These are phyloP conservation scores for Limnomonas spitsbergensis DNA, from an alignment of 139 green algal species.

Conservation along the genomic window DNA sequence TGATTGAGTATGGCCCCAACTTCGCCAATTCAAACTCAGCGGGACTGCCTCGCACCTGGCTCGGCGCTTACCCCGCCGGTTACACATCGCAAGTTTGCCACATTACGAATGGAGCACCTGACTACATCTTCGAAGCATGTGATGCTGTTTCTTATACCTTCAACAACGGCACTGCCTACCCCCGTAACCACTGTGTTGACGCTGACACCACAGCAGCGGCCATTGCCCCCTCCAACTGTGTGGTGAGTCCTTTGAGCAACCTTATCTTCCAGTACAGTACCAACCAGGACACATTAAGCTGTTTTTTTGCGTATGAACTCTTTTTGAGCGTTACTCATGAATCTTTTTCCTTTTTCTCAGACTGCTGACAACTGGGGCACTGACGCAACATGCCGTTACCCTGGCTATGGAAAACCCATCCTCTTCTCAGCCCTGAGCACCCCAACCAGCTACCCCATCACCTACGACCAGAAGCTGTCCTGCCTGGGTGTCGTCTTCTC, in stretches of 20 bases:
- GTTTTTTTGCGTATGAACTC: too few species aligned
- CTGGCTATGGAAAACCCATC: neutral
- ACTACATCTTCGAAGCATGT: neutral
- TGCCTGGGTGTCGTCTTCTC: neutral
- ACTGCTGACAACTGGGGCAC: constrained; percentile 19
- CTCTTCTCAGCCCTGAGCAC: neutral
- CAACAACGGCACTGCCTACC: constrained; percentile 9
- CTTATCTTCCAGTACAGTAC: too few species aligned
- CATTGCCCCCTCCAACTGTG: too few species aligned
- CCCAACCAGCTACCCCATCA: constrained; percentile 15
- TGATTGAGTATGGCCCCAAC: neutral
- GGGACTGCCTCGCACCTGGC: neutral
- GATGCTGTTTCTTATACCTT: neutral
- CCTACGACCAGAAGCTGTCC: constrained; percentile 9
- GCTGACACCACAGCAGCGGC: too few species aligned
- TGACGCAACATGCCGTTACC: neutral
- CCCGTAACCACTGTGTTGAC: neutral
- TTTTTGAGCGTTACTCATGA: too few species aligned
- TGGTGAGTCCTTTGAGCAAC: too few species aligned
- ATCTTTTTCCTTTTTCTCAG: too few species aligned
- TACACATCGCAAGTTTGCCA: neutral
- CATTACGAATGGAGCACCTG: neutral
- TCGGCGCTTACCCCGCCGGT: neutral
- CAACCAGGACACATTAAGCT: too few species aligned
- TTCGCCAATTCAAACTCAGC: neutral